Evolutionary conservation across 345 rosid genomes (phyloP).

Genomic region (Populus euphratica): DNA sequence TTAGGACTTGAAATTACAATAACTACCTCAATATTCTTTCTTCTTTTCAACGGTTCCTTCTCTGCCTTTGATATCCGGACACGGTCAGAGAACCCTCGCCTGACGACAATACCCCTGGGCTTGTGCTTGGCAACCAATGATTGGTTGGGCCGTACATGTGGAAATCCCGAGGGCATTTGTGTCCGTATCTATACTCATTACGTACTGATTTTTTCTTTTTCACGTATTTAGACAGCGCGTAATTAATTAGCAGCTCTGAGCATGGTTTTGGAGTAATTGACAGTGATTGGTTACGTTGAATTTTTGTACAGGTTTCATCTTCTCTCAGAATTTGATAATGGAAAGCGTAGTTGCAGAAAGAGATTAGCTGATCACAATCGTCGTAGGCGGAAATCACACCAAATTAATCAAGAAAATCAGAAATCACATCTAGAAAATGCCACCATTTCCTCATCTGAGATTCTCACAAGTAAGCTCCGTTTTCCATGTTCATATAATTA

Average conservation of each 20-base stretch:
- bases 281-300: not conserved
- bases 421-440: slow-evolving; percentile 33
- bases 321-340: slow-evolving; percentile 89
- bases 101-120: slow-evolving; percentile 24
- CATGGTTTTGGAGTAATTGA: not conserved
- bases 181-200: slow-evolving; percentile 14
- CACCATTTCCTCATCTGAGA: slow-evolving; percentile 39
- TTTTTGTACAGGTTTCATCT: slow-evolving; percentile 65
- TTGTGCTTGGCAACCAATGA: slow-evolving; percentile 25
- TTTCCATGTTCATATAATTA: not conserved
- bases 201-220: not conserved
- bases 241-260: not conserved
- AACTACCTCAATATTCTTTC: no score
- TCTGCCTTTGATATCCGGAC: not conserved
- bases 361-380: slow-evolving; percentile 96
- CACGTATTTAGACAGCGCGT: not conserved
- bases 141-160: slow-evolving; percentile 32
- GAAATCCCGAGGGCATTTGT: slow-evolving; percentile 52
- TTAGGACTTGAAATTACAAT: no score
- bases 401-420: slow-evolving; percentile 35
- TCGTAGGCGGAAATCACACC: slow-evolving; percentile 77
- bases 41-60: not conserved
- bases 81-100: not conserved
- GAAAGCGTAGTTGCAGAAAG: slow-evolving; percentile 95
- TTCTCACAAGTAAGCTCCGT: slow-evolving; percentile 31